Evolutionary conservation across 2,329 filamentous ascomycete species (phyloP).

Genomic region (Colletotrichum truncatum): DNA sequence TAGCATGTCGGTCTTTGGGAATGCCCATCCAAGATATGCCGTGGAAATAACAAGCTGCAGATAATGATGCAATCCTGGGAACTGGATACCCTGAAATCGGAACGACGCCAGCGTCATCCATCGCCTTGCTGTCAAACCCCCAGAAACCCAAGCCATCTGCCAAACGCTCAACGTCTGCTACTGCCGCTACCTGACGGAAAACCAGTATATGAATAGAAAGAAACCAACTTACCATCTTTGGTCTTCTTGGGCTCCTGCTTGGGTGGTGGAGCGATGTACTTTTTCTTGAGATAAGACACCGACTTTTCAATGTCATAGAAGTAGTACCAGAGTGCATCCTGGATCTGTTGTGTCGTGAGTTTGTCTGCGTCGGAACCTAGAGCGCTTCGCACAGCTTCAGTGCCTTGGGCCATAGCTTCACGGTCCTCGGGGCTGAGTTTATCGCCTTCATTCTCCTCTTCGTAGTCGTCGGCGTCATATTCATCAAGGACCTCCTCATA

Average conservation of each 20-base stretch:
- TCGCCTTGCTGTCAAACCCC: not conserved
- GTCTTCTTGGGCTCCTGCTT: slow-evolving; percentile 51
- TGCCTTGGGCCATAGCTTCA: slow-evolving; percentile 68
- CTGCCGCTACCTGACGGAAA: slow-evolving; percentile 18
- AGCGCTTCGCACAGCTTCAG: slow-evolving; percentile 70
- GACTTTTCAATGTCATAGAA: slow-evolving; percentile 93
- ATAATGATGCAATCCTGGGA: slow-evolving; percentile 32
- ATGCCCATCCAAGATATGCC: slow-evolving; percentile 88
- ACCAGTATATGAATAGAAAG: slow-evolving; percentile 10
- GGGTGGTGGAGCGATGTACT: slow-evolving; percentile 56
- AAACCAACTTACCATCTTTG: slow-evolving; percentile 50
- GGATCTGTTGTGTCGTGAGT: slow-evolving; percentile 73
- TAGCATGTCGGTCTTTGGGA: slow-evolving; percentile 70
- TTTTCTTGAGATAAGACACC: slow-evolving; percentile 80
- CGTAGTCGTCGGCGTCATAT: slow-evolving; percentile 54
- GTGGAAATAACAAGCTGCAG: slow-evolving; percentile 71
- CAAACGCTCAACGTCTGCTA: slow-evolving; percentile 33
- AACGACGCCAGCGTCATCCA: not conserved
- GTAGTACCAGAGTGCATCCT: slow-evolving; percentile 94
- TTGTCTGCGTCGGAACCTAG: slow-evolving; percentile 69
- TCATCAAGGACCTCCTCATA: slow-evolving; percentile 60
- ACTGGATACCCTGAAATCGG: slow-evolving; percentile 26
- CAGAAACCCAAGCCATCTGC: slow-evolving; percentile 29
- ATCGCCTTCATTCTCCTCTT: slow-evolving; percentile 55
- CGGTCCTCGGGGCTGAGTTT: slow-evolving; percentile 58